Percentiles rank a stretch among this genome's conserved stretches.
These are phyloP conservation scores for Petunia axillaris DNA, from an alignment of 257 asterid genomes.

Conservation along the genomic window DNA sequence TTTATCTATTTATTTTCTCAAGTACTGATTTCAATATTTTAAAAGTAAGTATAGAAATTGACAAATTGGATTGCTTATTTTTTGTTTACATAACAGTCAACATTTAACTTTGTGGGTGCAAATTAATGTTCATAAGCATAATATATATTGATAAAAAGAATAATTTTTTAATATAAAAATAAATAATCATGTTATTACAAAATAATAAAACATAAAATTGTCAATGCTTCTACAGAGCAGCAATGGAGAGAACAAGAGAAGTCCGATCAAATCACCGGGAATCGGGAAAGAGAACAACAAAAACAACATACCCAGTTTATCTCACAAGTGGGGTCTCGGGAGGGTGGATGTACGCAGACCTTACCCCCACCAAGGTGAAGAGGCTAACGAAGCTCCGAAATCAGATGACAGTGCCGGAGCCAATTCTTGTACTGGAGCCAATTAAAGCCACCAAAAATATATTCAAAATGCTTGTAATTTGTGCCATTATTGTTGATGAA, in stretches of 20 bases:
- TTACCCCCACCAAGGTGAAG: too few relatives aligned
- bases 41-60: too few relatives aligned
- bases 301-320: too few relatives aligned
- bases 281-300: slow-evolving; percentile 26
- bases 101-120: too few relatives aligned
- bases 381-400: slow-evolving; percentile 29
- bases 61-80: too few relatives aligned
- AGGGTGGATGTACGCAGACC: too few relatives aligned
- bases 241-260: slow-evolving; percentile 28
- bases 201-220: not conserved
- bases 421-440: slow-evolving; percentile 29
- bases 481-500: slow-evolving; percentile 29
- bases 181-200: not conserved
- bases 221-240: slow-evolving; percentile 38
- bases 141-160: too few relatives aligned
- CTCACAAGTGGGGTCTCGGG: too few relatives aligned
- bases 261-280: slow-evolving; percentile 30
- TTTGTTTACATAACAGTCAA: too few relatives aligned
- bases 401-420: slow-evolving; percentile 41
- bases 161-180: not conserved
- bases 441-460: slow-evolving; percentile 24
- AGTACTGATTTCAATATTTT: too few relatives aligned
- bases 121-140: too few relatives aligned
- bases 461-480: slow-evolving; percentile 25
- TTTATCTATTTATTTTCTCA: too few relatives aligned